Evolutionary conservation across 2,329 filamentous ascomycete genomes (phyloP).

Genomic region (Aspergillus latus): DNA sequence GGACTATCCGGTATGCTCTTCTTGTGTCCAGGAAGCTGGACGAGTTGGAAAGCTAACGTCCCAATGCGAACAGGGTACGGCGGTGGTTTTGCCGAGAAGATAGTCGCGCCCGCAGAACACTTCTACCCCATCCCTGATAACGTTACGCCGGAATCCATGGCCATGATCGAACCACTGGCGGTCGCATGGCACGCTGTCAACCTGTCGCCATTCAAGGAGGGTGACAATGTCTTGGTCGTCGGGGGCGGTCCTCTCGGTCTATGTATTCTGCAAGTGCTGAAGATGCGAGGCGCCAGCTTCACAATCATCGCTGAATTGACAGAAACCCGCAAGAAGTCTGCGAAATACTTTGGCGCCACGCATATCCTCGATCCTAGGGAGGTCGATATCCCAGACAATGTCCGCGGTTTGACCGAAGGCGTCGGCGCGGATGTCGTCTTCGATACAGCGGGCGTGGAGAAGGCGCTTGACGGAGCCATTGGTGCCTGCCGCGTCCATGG

Average conservation of each 20-base stretch:
- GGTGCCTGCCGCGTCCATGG: slow-evolving; percentile 54
- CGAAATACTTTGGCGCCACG: slow-evolving; percentile 56
- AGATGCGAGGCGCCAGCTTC: slow-evolving; percentile 52
- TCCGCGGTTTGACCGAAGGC: slow-evolving; percentile 48
- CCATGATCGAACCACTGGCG: slow-evolving; percentile 62
- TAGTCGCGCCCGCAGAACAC: slow-evolving; percentile 27
- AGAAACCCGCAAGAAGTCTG: slow-evolving; percentile 51
- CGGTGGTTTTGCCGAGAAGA: slow-evolving; percentile 30
- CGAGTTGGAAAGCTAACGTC: background rate
- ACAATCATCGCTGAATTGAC: slow-evolving; percentile 62
- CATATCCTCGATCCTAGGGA: slow-evolving; percentile 54
- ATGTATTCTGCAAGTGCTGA: slow-evolving; percentile 59
- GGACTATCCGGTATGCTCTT: slow-evolving; percentile 44
- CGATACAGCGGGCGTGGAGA: slow-evolving; percentile 62
- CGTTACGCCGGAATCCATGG: slow-evolving; percentile 48
- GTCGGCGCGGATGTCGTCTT: slow-evolving; percentile 59
- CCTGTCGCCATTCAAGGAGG: slow-evolving; percentile 47
- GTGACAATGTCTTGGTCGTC: slow-evolving; percentile 55
- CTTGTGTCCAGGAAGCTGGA: background rate
- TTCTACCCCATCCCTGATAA: slow-evolving; percentile 28
- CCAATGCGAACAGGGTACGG: slow-evolving; percentile 26
- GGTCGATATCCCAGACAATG: slow-evolving; percentile 46
- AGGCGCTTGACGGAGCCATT: slow-evolving; percentile 49
- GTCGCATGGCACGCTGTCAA: slow-evolving; percentile 65
- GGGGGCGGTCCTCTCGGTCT: slow-evolving; percentile 65